Conservation (phyloP, 2,329 filamentous ascomycete species). For the Neofusicoccum sp. region DNA sequence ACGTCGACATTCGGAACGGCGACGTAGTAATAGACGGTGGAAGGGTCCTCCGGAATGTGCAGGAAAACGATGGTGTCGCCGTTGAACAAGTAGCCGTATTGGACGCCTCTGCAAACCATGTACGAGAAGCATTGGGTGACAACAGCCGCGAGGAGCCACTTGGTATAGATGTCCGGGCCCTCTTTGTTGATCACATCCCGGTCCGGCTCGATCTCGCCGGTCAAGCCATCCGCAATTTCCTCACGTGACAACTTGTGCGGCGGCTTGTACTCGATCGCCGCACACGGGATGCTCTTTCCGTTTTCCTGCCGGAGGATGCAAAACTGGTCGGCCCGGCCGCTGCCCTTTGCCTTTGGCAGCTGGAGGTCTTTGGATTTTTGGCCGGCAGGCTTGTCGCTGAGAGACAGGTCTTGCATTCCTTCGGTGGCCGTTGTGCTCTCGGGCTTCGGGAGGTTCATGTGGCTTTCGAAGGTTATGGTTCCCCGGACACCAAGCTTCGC, state of each 20-base stretch:
- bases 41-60: conserved; percentile 35
- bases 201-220: conserved; percentile 32
- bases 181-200: conserved; percentile 27
- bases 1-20: conserved; percentile 37
- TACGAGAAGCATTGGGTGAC: conserved; percentile 54
- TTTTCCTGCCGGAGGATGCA: neutral
- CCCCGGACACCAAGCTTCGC: conserved; percentile 35
- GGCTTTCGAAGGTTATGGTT: conserved; percentile 42
- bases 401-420: neutral
- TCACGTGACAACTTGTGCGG: conserved; percentile 42
- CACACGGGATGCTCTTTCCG: conserved; percentile 23
- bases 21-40: conserved; percentile 37
- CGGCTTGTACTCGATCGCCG: conserved; percentile 45
- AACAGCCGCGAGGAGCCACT: conserved; percentile 45
- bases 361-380: neutral
- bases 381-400: neutral
- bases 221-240: conserved; percentile 38
- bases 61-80: conserved; percentile 51
- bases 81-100: conserved; percentile 48
- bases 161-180: conserved; percentile 40
- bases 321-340: neutral
- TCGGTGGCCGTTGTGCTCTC: conserved; percentile 22
- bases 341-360: neutral
- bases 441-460: conserved; percentile 36
- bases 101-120: conserved; percentile 51